Base-by-base conservation (phyloP, 768 basidiomycete genomes). In the Trametes sanguinea region DNA sequence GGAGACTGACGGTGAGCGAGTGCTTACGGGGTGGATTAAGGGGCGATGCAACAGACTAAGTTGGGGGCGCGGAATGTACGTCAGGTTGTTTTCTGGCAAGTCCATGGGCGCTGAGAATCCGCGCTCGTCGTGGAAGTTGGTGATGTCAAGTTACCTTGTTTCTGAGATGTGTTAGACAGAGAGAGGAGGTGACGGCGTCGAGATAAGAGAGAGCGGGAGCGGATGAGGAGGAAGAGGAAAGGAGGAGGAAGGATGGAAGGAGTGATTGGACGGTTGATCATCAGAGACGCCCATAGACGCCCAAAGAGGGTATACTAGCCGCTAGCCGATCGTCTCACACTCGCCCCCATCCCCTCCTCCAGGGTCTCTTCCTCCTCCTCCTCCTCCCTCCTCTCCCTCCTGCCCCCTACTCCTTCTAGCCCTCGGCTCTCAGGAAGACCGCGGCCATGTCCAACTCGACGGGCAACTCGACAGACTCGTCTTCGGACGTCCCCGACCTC, bases 361-460 rank as follows among this genome's bases (percentile, higher is more conserved):
- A 35, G 30, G 42, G 55, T 22, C 50, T 29, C 17, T 32, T 45
- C 51, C 46, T 53, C 63, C 46, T 29, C 32, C 37, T 37, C 48
- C 30, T 52, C 58, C 35, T 16, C 45, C 40, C 32, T 37, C 42
- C n/a, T 33, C 39, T 30, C 45, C 55, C 40, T 46, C 44, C 22
- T 43, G 39, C 22, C 57, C n/a, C 37, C 53, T 47, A 58, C 47
- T 55, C 46, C 29, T 22, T 52, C 29, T 22, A 48, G 27, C 43
- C 47, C 40, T 46, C 55, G 40, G 51, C 42, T 54, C 60, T 57
- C 63, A 50, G 63, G 52, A 13, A 54, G 55, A 52, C 56, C 64
- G 50, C 56, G n/a, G 57, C 64, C 56, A 65, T 65, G 67, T 37
- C 35, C 35, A 57, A 63, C 46, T 59, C 64, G 14, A 56, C 57